These are phyloP conservation scores for Marsdenia floribunda DNA, from an alignment of 257 asterid genomes.

Conservation along the genomic window DNA sequence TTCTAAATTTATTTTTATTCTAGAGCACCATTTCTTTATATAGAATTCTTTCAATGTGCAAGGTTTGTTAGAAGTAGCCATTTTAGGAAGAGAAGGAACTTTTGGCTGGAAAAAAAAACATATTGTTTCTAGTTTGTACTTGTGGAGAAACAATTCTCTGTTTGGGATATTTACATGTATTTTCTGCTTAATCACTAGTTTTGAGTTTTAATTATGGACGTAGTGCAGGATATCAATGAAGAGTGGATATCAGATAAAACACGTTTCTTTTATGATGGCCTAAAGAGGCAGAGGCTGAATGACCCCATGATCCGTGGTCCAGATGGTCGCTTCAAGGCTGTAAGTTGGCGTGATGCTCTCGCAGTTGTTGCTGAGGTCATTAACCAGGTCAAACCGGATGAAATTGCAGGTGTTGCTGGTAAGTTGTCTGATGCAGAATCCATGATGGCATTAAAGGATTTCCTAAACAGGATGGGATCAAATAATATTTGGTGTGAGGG, in stretches of 20 bases:
- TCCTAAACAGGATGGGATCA: slow-evolving; percentile 85
- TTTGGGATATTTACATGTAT: background rate
- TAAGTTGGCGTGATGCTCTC: slow-evolving; percentile 96
- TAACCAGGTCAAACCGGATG: slow-evolving; percentile 71
- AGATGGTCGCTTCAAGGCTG: slow-evolving; percentile 93
- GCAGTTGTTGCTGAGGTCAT: slow-evolving; percentile 77
- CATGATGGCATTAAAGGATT: slow-evolving; percentile 90
- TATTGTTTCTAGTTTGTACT: background rate
- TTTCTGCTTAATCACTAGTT: slow-evolving; percentile 1
- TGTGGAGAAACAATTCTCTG: background rate
- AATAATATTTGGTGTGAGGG: slow-evolving; percentile 95
- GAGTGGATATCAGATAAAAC: slow-evolving; percentile 99
- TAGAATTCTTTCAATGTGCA: background rate
- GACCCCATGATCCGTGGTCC: slow-evolving; percentile 97
- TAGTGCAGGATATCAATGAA: slow-evolving; percentile 83
- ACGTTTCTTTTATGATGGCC: slow-evolving; percentile 94
- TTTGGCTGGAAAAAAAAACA: background rate
- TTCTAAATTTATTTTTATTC: background rate
- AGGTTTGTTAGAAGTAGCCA: background rate
- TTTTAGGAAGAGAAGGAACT: background rate
- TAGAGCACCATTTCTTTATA: background rate
- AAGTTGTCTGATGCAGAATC: slow-evolving; percentile 97
- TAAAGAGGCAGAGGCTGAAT: slow-evolving; percentile 95
- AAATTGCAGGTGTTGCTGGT: slow-evolving; percentile 95
- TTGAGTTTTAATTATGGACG: slow-evolving; percentile 10